Conservation (phyloP, 495 filamentous ascomycete genomes). For the Penicillium alfredii region DNA sequence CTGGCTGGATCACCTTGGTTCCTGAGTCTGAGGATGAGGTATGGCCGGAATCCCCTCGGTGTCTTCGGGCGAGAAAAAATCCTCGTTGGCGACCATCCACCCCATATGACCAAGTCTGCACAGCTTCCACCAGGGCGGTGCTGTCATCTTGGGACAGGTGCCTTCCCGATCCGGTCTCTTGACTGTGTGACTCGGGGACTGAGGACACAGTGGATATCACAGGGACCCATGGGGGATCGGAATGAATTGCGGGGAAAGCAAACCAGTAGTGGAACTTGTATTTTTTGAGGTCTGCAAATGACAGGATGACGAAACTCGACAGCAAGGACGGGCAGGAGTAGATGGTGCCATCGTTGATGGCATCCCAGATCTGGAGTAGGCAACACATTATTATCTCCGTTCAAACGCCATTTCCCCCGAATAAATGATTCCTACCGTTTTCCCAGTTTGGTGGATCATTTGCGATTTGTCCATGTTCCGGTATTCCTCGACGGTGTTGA, state of each 20-base stretch:
- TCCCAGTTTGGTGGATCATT: conserved; percentile 66
- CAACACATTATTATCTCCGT: no score
- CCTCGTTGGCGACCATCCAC: conserved; percentile 79
- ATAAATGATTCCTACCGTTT: conserved; percentile 49
- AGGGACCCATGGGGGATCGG: conserved; percentile 71
- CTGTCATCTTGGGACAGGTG: conserved; percentile 59
- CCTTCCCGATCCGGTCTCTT: conserved; percentile 28
- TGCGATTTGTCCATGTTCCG: conserved; percentile 63
- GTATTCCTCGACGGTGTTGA: conserved; percentile 95
- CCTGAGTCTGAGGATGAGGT: neutral
- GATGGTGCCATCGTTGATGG: conserved; percentile 90
- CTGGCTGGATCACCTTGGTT: neutral
- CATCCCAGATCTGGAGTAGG: conserved; percentile 89
- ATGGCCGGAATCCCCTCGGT: conserved; percentile 21
- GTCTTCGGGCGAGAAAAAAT: conserved; percentile 84
- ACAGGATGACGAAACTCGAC: conserved; percentile 78
- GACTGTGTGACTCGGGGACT: neutral
- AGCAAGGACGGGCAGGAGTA: conserved; percentile 89
- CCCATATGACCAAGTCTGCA: conserved; percentile 79
- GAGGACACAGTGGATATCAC: conserved; percentile 9
- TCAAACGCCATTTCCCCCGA: no score
- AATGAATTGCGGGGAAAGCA: conserved; percentile 87
- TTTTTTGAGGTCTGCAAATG: conserved; percentile 95
- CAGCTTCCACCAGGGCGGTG: conserved; percentile 64
- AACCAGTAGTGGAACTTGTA: conserved; percentile 95